Conservation (phyloP, 306 rosid genomes). For the Citrullus amarus region DNA sequence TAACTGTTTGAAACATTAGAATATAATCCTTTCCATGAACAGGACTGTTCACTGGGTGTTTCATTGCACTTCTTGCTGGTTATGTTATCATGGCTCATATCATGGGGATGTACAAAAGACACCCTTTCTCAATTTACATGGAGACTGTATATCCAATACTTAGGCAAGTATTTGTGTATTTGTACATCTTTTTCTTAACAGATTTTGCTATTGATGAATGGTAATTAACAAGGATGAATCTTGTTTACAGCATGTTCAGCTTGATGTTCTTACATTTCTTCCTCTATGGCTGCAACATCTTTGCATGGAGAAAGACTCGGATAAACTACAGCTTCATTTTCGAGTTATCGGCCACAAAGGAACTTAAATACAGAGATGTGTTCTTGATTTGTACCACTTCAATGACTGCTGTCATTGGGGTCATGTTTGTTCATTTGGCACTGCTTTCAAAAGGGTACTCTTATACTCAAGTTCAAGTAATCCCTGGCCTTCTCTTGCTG, state of each 20-base stretch:
- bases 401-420: conserved; percentile 66
- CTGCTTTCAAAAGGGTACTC: conserved; percentile 69
- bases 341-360: conserved; percentile 59
- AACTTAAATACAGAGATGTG: conserved; percentile 74
- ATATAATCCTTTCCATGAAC: conserved; percentile 6
- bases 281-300: conserved; percentile 86
- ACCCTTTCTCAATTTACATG: conserved; percentile 62
- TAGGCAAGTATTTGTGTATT: conserved; percentile 38
- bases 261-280: conserved; percentile 88
- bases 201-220: neutral
- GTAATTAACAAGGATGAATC: conserved; percentile 1
- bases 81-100: conserved; percentile 87
- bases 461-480: conserved; percentile 54
- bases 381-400: conserved; percentile 78
- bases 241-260: conserved; percentile 82
- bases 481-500: conserved; percentile 76
- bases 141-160: conserved; percentile 88
- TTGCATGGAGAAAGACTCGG: conserved; percentile 81
- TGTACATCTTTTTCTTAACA: neutral
- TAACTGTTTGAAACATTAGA: neutral
- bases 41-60: conserved; percentile 84
- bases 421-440: conserved; percentile 66
- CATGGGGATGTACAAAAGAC: conserved; percentile 48
- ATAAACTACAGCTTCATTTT: conserved; percentile 87
- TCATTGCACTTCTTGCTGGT: conserved; percentile 65